Evolutionary conservation across 2,329 filamentous ascomycete genomes (phyloP).

Genomic region (Hymenoscyphus fraxineus): DNA sequence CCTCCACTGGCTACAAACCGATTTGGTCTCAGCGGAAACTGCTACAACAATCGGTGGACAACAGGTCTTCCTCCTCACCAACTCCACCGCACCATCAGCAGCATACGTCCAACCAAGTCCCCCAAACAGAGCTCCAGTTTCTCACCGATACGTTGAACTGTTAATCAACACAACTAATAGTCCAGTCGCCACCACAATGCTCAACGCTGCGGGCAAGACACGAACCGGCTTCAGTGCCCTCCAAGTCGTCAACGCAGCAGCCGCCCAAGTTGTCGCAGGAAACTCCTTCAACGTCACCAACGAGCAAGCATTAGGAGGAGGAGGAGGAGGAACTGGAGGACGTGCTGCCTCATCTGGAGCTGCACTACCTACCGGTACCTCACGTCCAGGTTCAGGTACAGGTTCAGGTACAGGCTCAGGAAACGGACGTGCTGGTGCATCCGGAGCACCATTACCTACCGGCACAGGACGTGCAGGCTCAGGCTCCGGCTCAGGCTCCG

Average conservation of each 20-base stretch:
- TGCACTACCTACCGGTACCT: background rate
- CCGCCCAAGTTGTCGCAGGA: constrained; percentile 20
- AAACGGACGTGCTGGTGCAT: background rate
- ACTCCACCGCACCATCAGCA: constrained; percentile 23
- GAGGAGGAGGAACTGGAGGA: background rate
- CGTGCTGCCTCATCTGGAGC: background rate
- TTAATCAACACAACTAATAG: constrained; percentile 28
- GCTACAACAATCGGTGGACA: constrained; percentile 25
- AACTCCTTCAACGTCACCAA: constrained; percentile 30
- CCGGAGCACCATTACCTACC: too few relatives aligned
- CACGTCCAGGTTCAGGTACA: constrained; percentile 4
- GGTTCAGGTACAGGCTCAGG: constrained; percentile 4
- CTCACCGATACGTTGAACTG: constrained; percentile 30
- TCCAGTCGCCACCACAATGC: constrained; percentile 6
- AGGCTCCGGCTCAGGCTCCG: too few relatives aligned
- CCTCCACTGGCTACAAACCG: constrained; percentile 33
- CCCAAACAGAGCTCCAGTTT: constrained; percentile 24
- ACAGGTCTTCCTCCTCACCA: constrained; percentile 24
- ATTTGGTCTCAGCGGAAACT: constrained; percentile 23
- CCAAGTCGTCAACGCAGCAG: constrained; percentile 18
- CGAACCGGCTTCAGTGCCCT: constrained; percentile 24
- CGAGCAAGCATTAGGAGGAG: constrained; percentile 6
- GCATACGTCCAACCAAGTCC: constrained; percentile 27
- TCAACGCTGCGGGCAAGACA: constrained; percentile 12
- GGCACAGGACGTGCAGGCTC: background rate